Percentiles rank a stretch among this genome's conserved stretches.
These are phyloP conservation scores for Agaricus blazei DNA, from an alignment of 768 basidiomycete genomes.

Conservation along the genomic window DNA sequence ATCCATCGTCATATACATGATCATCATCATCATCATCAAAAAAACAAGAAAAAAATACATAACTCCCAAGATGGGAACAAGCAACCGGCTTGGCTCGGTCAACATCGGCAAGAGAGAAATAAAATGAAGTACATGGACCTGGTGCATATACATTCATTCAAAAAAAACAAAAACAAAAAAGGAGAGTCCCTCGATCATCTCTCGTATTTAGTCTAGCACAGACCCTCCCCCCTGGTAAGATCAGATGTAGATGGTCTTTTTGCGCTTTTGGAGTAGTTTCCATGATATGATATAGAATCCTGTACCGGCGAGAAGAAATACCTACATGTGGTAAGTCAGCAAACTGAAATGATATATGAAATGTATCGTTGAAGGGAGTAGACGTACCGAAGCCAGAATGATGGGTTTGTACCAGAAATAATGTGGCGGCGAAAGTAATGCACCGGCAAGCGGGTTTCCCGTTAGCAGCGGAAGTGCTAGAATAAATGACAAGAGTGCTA, in stretches of 20 bases:
- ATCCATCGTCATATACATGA: no score
- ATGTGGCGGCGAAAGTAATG: slow-evolving; percentile 33
- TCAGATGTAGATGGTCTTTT: slow-evolving; percentile 20
- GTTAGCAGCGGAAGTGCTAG: slow-evolving; percentile 40
- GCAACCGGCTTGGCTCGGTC: no score
- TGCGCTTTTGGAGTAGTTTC: slow-evolving; percentile 25
- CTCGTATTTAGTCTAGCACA: no score
- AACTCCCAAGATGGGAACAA: no score
- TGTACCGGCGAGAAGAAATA: slow-evolving; percentile 29
- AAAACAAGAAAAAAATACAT: no score
- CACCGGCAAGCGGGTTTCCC: slow-evolving; percentile 51
- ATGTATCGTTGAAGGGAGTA: slow-evolving; percentile 8
- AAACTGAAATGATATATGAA: background rate
- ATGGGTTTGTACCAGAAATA: slow-evolving; percentile 37
- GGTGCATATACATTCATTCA: no score
- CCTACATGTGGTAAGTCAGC: slow-evolving; percentile 15
- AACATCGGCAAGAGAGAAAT: no score
- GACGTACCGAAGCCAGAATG: slow-evolving; percentile 36
- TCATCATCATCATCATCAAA: no score
- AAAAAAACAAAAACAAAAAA: no score
- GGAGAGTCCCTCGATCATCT: no score
- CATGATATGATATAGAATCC: slow-evolving; percentile 26
- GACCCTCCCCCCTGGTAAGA: background rate
- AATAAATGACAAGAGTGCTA: slow-evolving; percentile 40
- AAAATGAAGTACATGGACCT: no score